These are phyloP conservation scores for Chiua virens DNA, from an alignment of 768 basidiomycete genomes.

Conservation along the genomic window DNA sequence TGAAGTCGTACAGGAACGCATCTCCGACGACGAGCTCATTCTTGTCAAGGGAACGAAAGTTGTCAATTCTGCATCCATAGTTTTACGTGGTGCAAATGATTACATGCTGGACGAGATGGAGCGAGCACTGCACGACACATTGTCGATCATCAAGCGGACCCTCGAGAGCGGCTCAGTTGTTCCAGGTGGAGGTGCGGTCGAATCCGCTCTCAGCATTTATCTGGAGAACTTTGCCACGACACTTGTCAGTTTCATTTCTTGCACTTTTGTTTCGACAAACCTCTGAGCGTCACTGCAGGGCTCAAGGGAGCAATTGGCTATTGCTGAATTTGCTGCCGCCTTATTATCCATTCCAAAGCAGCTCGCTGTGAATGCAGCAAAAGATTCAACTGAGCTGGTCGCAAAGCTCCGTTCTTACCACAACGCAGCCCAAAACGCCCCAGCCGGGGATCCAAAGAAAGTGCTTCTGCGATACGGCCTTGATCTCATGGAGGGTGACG, in stretches of 20 bases:
- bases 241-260: conserved; percentile 56
- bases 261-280: neutral
- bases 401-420: conserved; percentile 97
- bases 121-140: conserved; percentile 88
- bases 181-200: conserved; percentile 96
- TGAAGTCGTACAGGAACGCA: conserved; percentile 94
- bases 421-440: conserved; percentile 93
- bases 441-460: conserved; percentile 89
- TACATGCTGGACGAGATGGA: conserved; percentile 99
- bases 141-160: conserved; percentile 95
- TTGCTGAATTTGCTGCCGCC: conserved; percentile 96
- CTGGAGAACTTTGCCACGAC: conserved; percentile 99
- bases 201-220: conserved; percentile 95
- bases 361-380: conserved; percentile 96
- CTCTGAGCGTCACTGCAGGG: conserved; percentile 53
- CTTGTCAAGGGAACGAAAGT: conserved; percentile 97
- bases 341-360: conserved; percentile 95
- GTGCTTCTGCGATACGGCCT: conserved; percentile 88
- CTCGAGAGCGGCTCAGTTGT: conserved; percentile 95
- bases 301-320: conserved; percentile 96
- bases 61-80: conserved; percentile 89
- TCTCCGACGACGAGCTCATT: conserved; percentile 98
- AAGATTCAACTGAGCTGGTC: conserved; percentile 96
- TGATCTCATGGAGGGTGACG: conserved; percentile 91
- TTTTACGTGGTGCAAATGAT: conserved; percentile 96